Evolutionary conservation across 257 asterid genomes (phyloP).

Genomic region (Prunella vulgaris): DNA sequence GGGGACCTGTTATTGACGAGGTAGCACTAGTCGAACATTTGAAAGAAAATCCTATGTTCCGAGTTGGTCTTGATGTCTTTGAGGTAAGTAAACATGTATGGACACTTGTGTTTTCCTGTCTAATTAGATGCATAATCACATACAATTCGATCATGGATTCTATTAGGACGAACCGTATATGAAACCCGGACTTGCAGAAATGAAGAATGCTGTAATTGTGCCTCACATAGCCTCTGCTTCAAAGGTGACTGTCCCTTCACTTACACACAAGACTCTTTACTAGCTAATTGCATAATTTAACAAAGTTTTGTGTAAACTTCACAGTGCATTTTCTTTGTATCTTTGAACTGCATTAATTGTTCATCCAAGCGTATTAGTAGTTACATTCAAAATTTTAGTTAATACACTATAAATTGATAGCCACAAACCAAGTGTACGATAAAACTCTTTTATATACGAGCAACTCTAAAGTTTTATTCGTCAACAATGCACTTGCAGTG

Average conservation of each 20-base stretch:
- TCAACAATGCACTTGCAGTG: conserved; percentile 48
- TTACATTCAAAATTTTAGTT: too few species aligned
- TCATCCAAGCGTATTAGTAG: too few species aligned
- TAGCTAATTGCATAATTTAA: not conserved
- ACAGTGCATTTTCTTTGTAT: too few species aligned
- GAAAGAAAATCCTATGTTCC: conserved; percentile 87
- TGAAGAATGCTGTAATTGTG: conserved; percentile 87
- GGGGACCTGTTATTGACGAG: conserved; percentile 95
- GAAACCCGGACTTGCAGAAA: conserved; percentile 88
- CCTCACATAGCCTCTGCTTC: conserved; percentile 99
- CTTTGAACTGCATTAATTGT: too few species aligned
- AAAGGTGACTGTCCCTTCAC: conserved; percentile 43
- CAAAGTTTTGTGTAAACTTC: too few species aligned
- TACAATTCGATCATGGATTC: not conserved
- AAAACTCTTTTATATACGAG: too few species aligned
- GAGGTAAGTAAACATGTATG: conserved; percentile 46
- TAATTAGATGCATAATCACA: not conserved
- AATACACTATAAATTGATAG: too few species aligned
- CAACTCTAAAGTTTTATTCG: not conserved
- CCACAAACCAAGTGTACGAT: not conserved
- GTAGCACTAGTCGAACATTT: conserved; percentile 93
- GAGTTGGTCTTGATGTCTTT: conserved; percentile 99
- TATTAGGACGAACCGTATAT: conserved; percentile 85
- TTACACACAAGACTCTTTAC: not conserved
- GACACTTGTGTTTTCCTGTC: not conserved